Base-by-base conservation (phyloP, 2,329 filamentous ascomycete species). In the Metarhizium sp. region DNA sequence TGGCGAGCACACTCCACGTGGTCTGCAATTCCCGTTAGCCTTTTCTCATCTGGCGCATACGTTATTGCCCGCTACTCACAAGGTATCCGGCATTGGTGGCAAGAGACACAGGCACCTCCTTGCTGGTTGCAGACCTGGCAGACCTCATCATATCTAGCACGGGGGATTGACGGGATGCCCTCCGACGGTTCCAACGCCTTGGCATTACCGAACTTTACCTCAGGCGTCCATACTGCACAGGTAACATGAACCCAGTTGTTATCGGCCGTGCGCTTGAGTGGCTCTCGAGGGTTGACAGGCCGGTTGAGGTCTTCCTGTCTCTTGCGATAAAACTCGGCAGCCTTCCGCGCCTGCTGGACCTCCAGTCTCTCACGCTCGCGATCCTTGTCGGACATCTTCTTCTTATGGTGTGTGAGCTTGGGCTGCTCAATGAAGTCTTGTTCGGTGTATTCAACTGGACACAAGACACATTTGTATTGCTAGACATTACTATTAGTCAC, bases 181-280 rank as follows among this genome's bases (percentile, higher is more conserved):
- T 99, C 94, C 2, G 89, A 91, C 36, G 91, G 87, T 62, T 91
- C 88, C 38, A 99, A 75, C 18, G 87, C 84, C 64, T 86, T 85
- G 18, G 91, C 87, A 63, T 89, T 89, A 59, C 88, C 92, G 69
- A 96, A 99, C 66, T 92, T 94, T 64, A 96, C 86, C 70, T 99
- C 94, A 0, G 90, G 85, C 11, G 88, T 92, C 85, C 90, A 97
- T 18, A 96, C 78, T 1, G 94, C 92, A 66, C 94, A 99, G 42
- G 87, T 86, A 32, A 97, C 90, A 68, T 99, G 94, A 16, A 96
- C 90, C 94, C 94, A 99, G 66, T 97, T 97, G 73, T 97, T 97
- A 67, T 95, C 91, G 4, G 88, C 89, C 0, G 94, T 99, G 51
- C 90, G 84, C 73, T 99, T 99, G 59, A 99, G 76, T 3, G 94